Base-by-base conservation (phyloP, 768 basidiomycete genomes). In the Rubroboletus pulcherrimus region DNA sequence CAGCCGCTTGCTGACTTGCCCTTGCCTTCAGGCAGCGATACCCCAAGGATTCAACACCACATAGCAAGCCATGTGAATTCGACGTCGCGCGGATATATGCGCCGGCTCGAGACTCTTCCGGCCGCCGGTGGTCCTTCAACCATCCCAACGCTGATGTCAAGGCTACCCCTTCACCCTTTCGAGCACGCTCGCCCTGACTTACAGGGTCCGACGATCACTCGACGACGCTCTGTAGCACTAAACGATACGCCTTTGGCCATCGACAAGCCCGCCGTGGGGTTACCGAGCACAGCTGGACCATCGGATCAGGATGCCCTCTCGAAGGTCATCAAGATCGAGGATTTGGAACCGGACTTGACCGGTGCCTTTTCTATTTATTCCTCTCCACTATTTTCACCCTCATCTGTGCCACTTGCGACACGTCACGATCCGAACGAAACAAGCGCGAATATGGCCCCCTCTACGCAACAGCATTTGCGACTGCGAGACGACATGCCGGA, bases 1-100 rank as follows among this genome's bases (percentile, higher is more conserved):
- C 66, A 40, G 11, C 66, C 66, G 0, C 60, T 67, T 31, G 44
- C 52, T n/a, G 66, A 63, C 44, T 43, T 68, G 24, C 55, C 42
- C 17, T 34, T 57, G 1, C 38, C 58, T 26, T 35, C 53, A 15
- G 29, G 30, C 0, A 46, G n/a, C 21, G 39, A 51, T 42, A 33
- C n/a, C 14, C 10, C 46, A 2, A 14, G 21, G 24, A 2, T 15
- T 19, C 47, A 31, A 15, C 29, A 49, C 7, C 7, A 14, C 8
- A 7, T 26, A 19, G 30, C 8, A n/a, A 26, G 17, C 24, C 48
- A 24, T 21, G 30, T 12, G 14, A 47, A 31, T 19, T 42, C 51
- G 42, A 48, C 41, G 40, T 41, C 53, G 3, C 53, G n/a, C 40
- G 58, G 39, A 55, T 55, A 37, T 65, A 62, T 60, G 56, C 63